Evolutionary conservation across 148 eudicot genomes (phyloP).

Genomic region (Fallopia convolvulus): DNA sequence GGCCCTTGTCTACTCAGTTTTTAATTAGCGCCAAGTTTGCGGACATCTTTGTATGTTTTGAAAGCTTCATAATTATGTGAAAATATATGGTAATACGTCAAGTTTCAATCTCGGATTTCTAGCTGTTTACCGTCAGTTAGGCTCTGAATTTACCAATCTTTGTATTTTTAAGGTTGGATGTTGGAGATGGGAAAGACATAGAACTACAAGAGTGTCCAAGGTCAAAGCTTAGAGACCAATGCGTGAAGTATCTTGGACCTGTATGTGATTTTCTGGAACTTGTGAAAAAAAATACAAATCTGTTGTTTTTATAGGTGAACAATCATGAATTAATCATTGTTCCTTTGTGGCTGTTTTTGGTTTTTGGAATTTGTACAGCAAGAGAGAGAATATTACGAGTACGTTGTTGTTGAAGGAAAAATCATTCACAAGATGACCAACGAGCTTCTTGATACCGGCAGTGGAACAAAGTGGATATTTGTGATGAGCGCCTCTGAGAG

Average conservation of each 20-base stretch:
- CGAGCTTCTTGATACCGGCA: constrained; percentile 45
- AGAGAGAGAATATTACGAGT: constrained; percentile 77
- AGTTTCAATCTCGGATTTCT: neutral
- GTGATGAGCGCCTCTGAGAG: constrained; percentile 83
- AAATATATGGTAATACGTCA: too few species aligned
- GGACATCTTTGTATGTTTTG: neutral
- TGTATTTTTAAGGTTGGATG: constrained; percentile 61
- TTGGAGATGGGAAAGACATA: constrained; percentile 82
- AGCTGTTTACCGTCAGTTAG: neutral
- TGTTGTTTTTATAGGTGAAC: constrained; percentile 10
- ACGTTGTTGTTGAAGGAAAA: constrained; percentile 53
- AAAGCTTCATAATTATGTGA: neutral
- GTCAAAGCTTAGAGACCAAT: constrained; percentile 64
- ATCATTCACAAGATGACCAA: constrained; percentile 45
- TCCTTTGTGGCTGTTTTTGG: neutral
- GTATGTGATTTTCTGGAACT: constrained; percentile 36
- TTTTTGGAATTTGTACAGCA: constrained; percentile 33
- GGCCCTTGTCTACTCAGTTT: too few species aligned
- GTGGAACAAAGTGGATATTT: constrained; percentile 69
- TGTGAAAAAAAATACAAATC: neutral
- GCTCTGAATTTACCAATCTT: neutral
- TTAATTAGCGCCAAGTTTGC: neutral
- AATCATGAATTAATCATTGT: neutral
- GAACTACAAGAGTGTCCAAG: constrained; percentile 72
- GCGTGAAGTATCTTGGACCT: constrained; percentile 94